A percentile compares a stretch with the other conserved stretches of the same genome.
Conservation (phyloP, 2,329 filamentous ascomycete species). For the Phialophora tarda region DNA sequence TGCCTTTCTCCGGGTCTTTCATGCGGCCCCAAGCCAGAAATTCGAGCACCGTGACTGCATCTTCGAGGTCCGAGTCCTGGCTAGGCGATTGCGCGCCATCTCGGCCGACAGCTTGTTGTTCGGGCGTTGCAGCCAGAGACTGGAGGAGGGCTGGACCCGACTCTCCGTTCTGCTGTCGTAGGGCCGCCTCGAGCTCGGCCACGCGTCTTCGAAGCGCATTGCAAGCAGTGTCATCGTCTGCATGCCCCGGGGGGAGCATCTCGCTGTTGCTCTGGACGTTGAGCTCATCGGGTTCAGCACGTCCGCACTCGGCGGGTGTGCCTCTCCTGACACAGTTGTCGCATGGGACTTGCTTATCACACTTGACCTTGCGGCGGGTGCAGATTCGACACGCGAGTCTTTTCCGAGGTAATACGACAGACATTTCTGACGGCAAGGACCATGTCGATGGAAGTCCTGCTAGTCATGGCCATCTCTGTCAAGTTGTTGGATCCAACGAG, state of each 20-base stretch:
- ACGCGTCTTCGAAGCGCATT: slow-evolving; percentile 41
- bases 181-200: slow-evolving; percentile 41
- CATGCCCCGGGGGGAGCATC: slow-evolving; percentile 15
- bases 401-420: slow-evolving; percentile 33
- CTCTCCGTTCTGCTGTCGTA: slow-evolving; percentile 34
- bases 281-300: slow-evolving; percentile 23
- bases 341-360: slow-evolving; percentile 51
- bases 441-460: no score
- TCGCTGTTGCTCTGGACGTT: slow-evolving; percentile 26
- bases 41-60: slow-evolving; percentile 56
- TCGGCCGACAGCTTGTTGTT: background rate
- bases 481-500: no score
- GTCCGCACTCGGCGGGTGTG: slow-evolving; percentile 25
- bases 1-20: slow-evolving; percentile 46
- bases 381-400: slow-evolving; percentile 42
- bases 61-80: slow-evolving; percentile 45
- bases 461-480: no score
- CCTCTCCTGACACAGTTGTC: slow-evolving; percentile 48
- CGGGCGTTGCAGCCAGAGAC: background rate
- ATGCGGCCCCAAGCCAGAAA: slow-evolving; percentile 57
- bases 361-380: slow-evolving; percentile 45
- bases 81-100: slow-evolving; percentile 21
- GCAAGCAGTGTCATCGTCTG: slow-evolving; percentile 25
- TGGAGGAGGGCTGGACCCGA: slow-evolving; percentile 2
- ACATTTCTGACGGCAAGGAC: slow-evolving; percentile 9